Conservation (phyloP, 2,329 filamentous ascomycete species). For the Balansia obtecta region DNA sequence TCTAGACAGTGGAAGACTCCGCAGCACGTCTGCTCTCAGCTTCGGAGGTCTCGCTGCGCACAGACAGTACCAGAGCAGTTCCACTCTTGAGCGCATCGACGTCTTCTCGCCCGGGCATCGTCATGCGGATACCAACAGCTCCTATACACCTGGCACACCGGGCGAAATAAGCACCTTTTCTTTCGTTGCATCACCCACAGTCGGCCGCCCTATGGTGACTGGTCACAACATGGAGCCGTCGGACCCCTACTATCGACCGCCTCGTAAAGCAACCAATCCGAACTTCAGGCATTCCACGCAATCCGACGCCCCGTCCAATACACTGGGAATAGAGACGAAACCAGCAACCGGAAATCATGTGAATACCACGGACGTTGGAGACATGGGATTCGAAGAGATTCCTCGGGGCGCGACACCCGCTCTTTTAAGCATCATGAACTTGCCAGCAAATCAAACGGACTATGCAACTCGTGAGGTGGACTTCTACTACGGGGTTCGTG, state of each 20-base stretch:
- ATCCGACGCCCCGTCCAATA: slow-evolving; percentile 19
- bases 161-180: slow-evolving; percentile 60
- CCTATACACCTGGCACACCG: slow-evolving; percentile 60
- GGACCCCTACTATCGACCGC: slow-evolving; percentile 84
- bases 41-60: slow-evolving; percentile 35
- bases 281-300: slow-evolving; percentile 33
- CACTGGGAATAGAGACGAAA: slow-evolving; percentile 20
- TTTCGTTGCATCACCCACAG: slow-evolving; percentile 49
- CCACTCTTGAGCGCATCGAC: slow-evolving; percentile 40
- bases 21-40: slow-evolving; percentile 50
- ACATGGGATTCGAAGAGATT: slow-evolving; percentile 26
- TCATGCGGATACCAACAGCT: slow-evolving; percentile 48
- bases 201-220: slow-evolving; percentile 32
- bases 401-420: slow-evolving; percentile 32
- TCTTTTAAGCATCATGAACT: slow-evolving; percentile 19
- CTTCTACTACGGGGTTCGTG: slow-evolving; percentile 89
- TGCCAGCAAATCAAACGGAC: slow-evolving; percentile 55
- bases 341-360: slow-evolving; percentile 10
- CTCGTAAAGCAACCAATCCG: slow-evolving; percentile 54
- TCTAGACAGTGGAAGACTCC: slow-evolving; percentile 35
- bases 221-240: slow-evolving; percentile 37
- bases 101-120: slow-evolving; percentile 29
- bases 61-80: slow-evolving; percentile 39
- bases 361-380: slow-evolving; percentile 17
- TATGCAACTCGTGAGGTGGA: slow-evolving; percentile 93